A percentile compares a stretch with the other conserved stretches of the same genome.
These are phyloP conservation scores for Yarrowia phangngaensis DNA, from an alignment of 805 yeast genomes.

Conservation along the genomic window DNA sequence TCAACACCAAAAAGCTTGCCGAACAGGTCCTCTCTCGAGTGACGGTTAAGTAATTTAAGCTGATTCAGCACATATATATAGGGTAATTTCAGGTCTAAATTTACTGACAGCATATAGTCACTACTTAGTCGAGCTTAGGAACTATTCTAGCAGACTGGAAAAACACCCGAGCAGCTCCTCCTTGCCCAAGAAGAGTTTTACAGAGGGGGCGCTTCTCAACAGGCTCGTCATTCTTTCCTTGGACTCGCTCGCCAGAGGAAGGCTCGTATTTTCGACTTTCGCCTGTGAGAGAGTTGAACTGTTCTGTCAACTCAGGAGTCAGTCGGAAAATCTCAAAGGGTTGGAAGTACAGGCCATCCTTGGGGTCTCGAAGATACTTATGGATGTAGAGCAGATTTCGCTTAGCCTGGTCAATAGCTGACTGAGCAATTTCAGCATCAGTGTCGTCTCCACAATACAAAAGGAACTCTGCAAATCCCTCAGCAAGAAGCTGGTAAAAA, in stretches of 20 bases:
- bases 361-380: slow-evolving; percentile 54
- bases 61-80: slow-evolving; percentile 7
- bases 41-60: background rate
- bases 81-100: background rate
- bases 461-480: slow-evolving; percentile 64
- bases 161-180: slow-evolving; percentile 67
- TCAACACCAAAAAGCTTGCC: slow-evolving; percentile 18
- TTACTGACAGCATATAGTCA: background rate
- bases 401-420: slow-evolving; percentile 37
- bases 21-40: slow-evolving; percentile 15
- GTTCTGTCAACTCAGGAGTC: slow-evolving; percentile 49
- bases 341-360: slow-evolving; percentile 58
- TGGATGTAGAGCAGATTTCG: slow-evolving; percentile 52
- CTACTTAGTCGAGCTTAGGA: slow-evolving; percentile 36
- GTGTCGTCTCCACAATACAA: slow-evolving; percentile 46
- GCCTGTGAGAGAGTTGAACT: slow-evolving; percentile 53
- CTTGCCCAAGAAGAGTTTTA: slow-evolving; percentile 59
- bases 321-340: slow-evolving; percentile 56
- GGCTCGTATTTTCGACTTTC: slow-evolving; percentile 51
- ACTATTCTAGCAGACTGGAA: slow-evolving; percentile 62
- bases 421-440: slow-evolving; percentile 33
- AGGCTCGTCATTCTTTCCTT: slow-evolving; percentile 33
- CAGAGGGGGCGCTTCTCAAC: slow-evolving; percentile 41
- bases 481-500: slow-evolving; percentile 60
- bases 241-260: slow-evolving; percentile 48